phyloP scores from a whole-genome alignment of 768 basidiomycete species.

The Mycena vulgaris region DNA sequence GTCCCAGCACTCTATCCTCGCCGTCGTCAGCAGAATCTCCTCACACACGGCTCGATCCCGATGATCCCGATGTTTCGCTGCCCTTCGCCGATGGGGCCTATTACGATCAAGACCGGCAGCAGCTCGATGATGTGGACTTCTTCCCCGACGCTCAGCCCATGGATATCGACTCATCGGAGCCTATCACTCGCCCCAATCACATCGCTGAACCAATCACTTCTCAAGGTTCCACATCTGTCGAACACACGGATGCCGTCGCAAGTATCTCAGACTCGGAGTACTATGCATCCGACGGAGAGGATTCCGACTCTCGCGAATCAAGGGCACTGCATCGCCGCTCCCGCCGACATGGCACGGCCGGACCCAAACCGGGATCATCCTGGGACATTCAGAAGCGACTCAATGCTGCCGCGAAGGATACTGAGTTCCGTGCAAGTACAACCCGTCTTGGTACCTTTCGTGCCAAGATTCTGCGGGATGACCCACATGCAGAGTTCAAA shows the following conservation, averaged over 20 bases:
- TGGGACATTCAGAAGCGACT: neutral
- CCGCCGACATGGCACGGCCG: neutral
- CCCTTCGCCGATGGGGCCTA: neutral
- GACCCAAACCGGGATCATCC: neutral
- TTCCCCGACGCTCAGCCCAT: neutral
- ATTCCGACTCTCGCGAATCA: neutral
- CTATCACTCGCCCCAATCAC: neutral
- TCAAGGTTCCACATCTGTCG: neutral
- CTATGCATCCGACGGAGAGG: neutral
- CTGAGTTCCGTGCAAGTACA: neutral
- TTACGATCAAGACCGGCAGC: neutral
- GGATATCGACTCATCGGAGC: neutral
- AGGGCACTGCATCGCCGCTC: neutral
- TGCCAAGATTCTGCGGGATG: conserved; percentile 1
- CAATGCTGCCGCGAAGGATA: neutral
- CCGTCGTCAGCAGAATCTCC: neutral
- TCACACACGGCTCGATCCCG: neutral
- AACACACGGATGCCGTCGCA: neutral
- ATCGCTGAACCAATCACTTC: neutral
- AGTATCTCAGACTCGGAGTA: neutral
- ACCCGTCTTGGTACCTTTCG: neutral
- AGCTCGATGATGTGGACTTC: conserved; percentile 6
- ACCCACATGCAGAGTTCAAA: conserved; percentile 9
- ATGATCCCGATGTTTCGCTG: neutral
- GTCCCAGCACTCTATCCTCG: neutral